Base-by-base conservation (phyloP, 305 asterid species). In the Fraxinus sp. region DNA sequence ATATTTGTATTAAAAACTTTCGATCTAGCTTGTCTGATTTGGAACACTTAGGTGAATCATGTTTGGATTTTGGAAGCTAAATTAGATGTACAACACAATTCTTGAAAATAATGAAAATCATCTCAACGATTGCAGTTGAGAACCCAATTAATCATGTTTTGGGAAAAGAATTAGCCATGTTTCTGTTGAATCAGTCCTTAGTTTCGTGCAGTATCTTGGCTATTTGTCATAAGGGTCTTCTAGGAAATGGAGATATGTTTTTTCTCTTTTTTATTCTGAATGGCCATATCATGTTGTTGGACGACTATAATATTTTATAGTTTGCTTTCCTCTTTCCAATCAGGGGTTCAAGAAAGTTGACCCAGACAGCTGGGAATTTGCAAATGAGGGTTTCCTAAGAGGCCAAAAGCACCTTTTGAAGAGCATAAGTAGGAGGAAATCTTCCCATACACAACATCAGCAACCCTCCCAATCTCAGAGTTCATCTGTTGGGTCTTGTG, bases 291-390 rank as follows among this genome's bases (percentile, higher is more conserved):
- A 59, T 79, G 66, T 81, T 79, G 75, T 79, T 5, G 86, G 86
- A 79, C 86, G 83, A 84, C 86, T 78, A 85, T 86, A 81, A 81
- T 89, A 86, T 82, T 88, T 92, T 88, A 90, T 88, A 87, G 90
- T 89, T 84, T 86, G 89, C 86, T 87, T 87, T 83, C 83, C 82
- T 85, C 82, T 81, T 81, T 73, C 83, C 36, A 68, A 84, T 77
- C 82, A 92, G 97, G 89, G 89, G 72, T 86, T 86, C 85, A 82
- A 85, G 87, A 86, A 86, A 72, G 86, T 86, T 72, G 87, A 86
- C 62, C 86, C 86, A 3, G 89, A 86, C 68, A 84, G 89, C 72
- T 84, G 75, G 78, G 89, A 86, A 62, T 86, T 86, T 81, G 89
- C 89, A 18, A 84, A 84, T 10, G 89, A 86, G 80, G 87, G 86